phyloP scores from a whole-genome alignment of 192 early-diverging fungal genomes.

The Podila clonocystis region DNA sequence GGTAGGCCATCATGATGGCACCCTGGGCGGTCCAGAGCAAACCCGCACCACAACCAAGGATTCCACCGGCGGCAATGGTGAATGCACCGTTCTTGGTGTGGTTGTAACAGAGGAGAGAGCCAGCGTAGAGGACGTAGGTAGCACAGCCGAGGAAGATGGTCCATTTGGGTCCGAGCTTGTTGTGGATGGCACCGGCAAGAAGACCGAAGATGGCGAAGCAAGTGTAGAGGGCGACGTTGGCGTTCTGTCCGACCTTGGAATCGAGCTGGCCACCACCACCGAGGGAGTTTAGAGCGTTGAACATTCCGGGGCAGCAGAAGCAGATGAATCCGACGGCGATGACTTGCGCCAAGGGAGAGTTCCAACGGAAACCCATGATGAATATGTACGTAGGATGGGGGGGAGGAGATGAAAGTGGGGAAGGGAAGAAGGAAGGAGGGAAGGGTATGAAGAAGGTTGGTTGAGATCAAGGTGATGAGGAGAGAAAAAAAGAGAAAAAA shows the following conservation, averaged over 20 bases:
- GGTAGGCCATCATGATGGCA: conserved; percentile 85
- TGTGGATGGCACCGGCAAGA: conserved; percentile 74
- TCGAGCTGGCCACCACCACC: conserved; percentile 72
- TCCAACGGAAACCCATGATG: conserved; percentile 33
- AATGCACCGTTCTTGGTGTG: conserved; percentile 59
- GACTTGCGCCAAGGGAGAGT: conserved; percentile 70
- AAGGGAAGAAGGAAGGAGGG: background rate
- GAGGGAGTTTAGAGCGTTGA: conserved; percentile 50
- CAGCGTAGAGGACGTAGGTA: conserved; percentile 75
- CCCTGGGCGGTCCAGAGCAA: conserved; percentile 75
- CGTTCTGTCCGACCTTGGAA: conserved; percentile 65
- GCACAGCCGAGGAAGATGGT: conserved; percentile 71
- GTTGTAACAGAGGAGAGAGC: conserved; percentile 71
- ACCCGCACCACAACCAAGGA: conserved; percentile 80
- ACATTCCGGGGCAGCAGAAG: conserved; percentile 33
- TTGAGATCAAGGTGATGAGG: background rate
- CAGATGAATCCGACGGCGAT: conserved; percentile 72
- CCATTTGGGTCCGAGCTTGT: conserved; percentile 73
- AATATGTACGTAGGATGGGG: background rate
- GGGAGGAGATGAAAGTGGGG: background rate
- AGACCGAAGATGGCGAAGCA: conserved; percentile 79
- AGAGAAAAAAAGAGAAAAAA: too few relatives aligned
- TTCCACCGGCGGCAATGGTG: conserved; percentile 73
- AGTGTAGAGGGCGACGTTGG: conserved; percentile 75
- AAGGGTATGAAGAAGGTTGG: background rate